Evolutionary conservation across 306 rosid genomes (phyloP), one percentile per base, ranked within the genome.

Genomic region (Leucaena leucocephala): DNA sequence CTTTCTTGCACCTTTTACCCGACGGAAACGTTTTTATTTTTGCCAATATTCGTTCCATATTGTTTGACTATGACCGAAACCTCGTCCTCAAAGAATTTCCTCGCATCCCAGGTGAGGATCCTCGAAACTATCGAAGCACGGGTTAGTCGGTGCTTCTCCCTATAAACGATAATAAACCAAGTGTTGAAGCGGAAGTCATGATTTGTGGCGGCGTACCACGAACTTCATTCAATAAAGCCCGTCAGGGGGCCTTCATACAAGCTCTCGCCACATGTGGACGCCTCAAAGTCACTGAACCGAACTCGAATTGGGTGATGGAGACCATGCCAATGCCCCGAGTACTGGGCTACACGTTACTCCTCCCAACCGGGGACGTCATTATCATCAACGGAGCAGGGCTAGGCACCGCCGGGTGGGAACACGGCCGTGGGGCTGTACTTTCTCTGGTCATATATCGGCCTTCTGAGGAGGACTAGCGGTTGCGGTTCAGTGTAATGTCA

Each of bases 131-230:
- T 65, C 97, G 97, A 2, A 94, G 98, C 82, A 59, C 97, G 0
- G 97, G 97, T 7, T 92, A 97, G 3, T 88, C 97, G 0, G 87
- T 94, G 11, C 87, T 94, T 70, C 93, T 94, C 7, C 98, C 98
- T 6, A 4, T 94, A 8, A 89, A 91, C 21, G 93, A 93, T 55
- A 90, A 79, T 62, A 16, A 61, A 17, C 68, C 13, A 2, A 0
- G 5, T 21, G 19, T 52, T 0, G 86, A 78, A 64, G 94, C 87
- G 16, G 91, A 88, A 74, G 42, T 93, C 63, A 49, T 93, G 87
- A 48, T 93, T 0, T 93, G 98, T 35, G 97, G 98, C 3, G 98
- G 98, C 1, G 89, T 97, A 4, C 88, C 91, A 4, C 84, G 70
- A 5, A 83, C 72, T 19, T 82, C 94, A 3, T 82, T 54, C 21